Evolutionary conservation across 345 rosid species (phyloP).

Genomic region (Angophora floribunda): DNA sequence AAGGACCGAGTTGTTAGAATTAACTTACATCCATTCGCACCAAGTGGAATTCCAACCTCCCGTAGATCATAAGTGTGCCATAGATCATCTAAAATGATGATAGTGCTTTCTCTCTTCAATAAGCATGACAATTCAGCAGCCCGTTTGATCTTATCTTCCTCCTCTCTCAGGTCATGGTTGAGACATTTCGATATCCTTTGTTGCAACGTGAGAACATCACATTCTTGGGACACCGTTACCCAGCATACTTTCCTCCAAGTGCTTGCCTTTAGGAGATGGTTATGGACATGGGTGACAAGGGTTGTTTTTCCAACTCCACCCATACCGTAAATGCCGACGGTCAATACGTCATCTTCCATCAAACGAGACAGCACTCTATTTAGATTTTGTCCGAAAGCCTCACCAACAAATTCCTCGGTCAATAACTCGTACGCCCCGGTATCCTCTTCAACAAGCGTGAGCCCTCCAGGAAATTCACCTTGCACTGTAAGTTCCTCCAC

Average conservation of each 20-base stretch:
- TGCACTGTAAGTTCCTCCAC: background rate
- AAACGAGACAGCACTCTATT: background rate
- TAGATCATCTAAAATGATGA: slow-evolving; percentile 10
- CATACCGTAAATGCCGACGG: background rate
- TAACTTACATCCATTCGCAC: slow-evolving; percentile 3
- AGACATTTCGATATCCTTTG: background rate
- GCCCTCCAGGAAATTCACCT: background rate
- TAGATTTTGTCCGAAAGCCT: background rate
- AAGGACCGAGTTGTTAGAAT: slow-evolving; percentile 5
- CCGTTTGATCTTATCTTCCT: background rate
- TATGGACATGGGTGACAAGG: background rate
- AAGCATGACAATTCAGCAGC: background rate
- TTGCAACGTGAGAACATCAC: background rate
- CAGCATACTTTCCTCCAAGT: background rate
- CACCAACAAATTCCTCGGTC: rapidly evolving
- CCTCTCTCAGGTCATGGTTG: background rate
- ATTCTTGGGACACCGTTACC: background rate
- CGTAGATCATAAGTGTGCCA: background rate
- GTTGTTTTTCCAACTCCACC: background rate
- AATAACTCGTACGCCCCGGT: background rate
- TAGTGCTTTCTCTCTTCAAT: background rate
- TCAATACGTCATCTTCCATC: background rate
- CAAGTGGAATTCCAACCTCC: background rate
- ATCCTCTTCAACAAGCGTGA: background rate
- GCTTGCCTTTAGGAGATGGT: background rate